These are phyloP conservation scores for Bruguiera parviflora DNA, from an alignment of 345 rosid genomes.

Conservation along the genomic window DNA sequence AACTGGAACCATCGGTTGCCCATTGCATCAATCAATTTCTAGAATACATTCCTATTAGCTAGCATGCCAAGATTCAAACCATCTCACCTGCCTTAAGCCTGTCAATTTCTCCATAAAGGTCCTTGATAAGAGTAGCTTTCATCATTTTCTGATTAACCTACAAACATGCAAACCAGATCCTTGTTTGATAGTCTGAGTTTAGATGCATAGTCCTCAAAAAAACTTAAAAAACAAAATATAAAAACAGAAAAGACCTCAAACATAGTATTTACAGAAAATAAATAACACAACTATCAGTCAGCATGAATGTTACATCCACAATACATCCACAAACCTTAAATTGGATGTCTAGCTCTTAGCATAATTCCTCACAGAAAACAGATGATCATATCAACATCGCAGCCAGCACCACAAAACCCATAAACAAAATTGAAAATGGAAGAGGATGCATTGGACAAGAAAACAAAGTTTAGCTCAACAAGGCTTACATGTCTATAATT, in stretches of 20 bases:
- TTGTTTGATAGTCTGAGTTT: background rate
- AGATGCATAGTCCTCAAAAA: background rate
- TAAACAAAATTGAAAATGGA: background rate
- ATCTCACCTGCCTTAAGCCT: slow-evolving; percentile 88
- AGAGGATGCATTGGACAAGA: background rate
- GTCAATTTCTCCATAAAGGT: slow-evolving; percentile 98
- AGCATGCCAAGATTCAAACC: slow-evolving; percentile 1
- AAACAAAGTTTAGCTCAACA: background rate
- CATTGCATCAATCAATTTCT: background rate
- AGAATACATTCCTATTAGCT: background rate
- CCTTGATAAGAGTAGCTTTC: slow-evolving; percentile 98
- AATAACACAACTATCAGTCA: background rate
- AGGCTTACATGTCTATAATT: too few relatives aligned
- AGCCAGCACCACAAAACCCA: background rate
- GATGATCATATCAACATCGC: background rate
- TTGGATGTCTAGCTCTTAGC: background rate
- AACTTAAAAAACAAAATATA: background rate
- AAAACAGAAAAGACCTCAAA: background rate
- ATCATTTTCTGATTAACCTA: slow-evolving; percentile 99
- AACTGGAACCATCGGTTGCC: background rate
- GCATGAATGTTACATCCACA: background rate
- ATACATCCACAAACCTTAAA: background rate
- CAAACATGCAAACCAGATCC: background rate
- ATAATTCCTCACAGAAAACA: background rate
- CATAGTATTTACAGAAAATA: too few relatives aligned